Conservation (phyloP, 352 stramenopile species). For the Blastocystis sp. region DNA sequence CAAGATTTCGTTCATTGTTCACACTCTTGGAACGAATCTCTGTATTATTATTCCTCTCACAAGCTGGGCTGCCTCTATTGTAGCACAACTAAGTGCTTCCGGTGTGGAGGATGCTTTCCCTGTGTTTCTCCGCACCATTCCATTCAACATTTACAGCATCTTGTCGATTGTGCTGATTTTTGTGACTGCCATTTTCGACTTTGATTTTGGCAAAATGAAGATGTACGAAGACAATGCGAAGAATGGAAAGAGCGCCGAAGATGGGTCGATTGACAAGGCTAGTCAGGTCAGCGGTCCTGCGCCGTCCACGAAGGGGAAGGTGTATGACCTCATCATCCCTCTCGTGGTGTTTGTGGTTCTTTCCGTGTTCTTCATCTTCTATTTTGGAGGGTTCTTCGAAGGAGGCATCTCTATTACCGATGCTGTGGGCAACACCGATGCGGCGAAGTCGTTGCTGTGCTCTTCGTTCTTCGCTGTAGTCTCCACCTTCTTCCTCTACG, state of each 20-base stretch:
- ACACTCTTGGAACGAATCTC: conserved; percentile 48
- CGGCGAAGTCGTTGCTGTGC: conserved; percentile 62
- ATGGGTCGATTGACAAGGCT: conserved; percentile 16
- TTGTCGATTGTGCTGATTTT: conserved; percentile 40
- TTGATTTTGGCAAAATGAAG: conserved; percentile 57
- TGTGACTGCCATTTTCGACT: neutral
- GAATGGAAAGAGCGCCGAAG: neutral
- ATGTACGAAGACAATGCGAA: conserved; percentile 58
- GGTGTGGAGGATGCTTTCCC: conserved; percentile 32
- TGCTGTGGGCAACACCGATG: conserved; percentile 45
- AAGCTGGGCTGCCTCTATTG: conserved; percentile 43
- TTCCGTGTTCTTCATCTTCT: conserved; percentile 79
- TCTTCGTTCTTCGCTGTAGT: conserved; percentile 64
- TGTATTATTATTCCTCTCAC: conserved; percentile 58
- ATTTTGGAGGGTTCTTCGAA: conserved; percentile 39
- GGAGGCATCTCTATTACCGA: conserved; percentile 27
- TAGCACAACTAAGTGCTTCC: neutral
- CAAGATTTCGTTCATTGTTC: conserved; percentile 51
- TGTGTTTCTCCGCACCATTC: conserved; percentile 34
- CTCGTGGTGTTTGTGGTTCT: conserved; percentile 80
- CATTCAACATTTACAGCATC: conserved; percentile 55
- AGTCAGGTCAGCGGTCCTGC: neutral
- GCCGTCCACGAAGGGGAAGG: conserved; percentile 59
- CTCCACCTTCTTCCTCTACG: conserved; percentile 65
- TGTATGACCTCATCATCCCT: conserved; percentile 81